Evolutionary conservation across 495 filamentous ascomycete genomes (phyloP).

Genomic region (Recurvomyces mirabilis): DNA sequence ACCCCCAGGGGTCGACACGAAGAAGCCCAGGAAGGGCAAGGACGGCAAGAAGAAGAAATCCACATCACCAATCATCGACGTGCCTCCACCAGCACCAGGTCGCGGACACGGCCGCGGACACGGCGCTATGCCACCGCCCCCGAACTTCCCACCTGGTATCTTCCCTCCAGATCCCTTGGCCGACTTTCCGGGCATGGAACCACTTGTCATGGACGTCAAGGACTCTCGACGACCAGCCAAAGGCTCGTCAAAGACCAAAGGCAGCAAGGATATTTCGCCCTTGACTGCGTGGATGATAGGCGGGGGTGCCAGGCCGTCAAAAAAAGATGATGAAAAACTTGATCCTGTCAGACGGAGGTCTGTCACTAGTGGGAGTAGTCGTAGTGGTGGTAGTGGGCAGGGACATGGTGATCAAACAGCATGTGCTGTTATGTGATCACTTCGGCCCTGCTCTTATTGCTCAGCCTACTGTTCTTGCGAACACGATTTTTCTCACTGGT

Average conservation of each 20-base stretch:
- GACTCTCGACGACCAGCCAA: neutral
- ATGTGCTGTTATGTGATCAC: neutral
- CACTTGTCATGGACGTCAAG: neutral
- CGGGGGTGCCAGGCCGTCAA: neutral
- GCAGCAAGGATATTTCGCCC: conserved; percentile 3
- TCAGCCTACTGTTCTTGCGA: too few relatives aligned
- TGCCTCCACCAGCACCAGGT: neutral
- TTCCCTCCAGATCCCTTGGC: neutral
- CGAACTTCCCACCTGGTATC: neutral
- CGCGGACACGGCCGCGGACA: neutral
- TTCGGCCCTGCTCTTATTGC: neutral
- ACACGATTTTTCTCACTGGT: too few relatives aligned
- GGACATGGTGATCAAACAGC: neutral
- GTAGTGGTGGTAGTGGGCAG: neutral
- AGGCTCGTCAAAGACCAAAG: conserved; percentile 7
- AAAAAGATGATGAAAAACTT: conserved; percentile 13
- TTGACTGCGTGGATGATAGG: conserved; percentile 14
- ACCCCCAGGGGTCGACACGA: neutral
- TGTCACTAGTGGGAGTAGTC: neutral
- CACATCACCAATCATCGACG: neutral
- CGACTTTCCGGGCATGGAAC: conserved; percentile 3
- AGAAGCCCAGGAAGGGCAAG: conserved; percentile 1
- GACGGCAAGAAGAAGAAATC: conserved; percentile 6
- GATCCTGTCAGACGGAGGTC: conserved; percentile 6
- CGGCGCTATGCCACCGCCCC: conserved; percentile 6